A percentile compares a stretch with the other conserved stretches of the same genome.
Conservation (phyloP, 2,329 filamentous ascomycete species). For the Huntiella moniliformis region DNA sequence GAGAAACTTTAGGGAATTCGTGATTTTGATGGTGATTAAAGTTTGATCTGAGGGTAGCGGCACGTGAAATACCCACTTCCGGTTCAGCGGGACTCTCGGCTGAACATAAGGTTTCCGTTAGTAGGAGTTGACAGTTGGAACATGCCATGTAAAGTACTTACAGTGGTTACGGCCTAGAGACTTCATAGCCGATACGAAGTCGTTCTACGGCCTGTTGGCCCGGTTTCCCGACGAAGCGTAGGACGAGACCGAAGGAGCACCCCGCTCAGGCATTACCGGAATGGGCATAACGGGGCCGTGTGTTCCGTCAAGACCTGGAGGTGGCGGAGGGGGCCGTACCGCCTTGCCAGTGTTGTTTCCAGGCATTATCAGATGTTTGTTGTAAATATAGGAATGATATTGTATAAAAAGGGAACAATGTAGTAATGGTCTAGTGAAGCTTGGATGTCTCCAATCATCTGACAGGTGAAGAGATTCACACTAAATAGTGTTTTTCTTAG, state of each 20-base stretch:
- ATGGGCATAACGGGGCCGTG: neutral
- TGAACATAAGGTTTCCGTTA: neutral
- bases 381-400: too few relatives aligned
- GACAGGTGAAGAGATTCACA: too few relatives aligned
- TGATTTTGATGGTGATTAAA: neutral
- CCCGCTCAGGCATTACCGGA: neutral
- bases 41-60: neutral
- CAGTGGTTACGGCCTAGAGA: slow-evolving; percentile 10
- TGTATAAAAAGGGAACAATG: too few relatives aligned
- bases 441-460: too few relatives aligned
- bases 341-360: neutral
- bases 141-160: neutral
- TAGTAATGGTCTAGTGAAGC: too few relatives aligned
- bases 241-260: neutral
- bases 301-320: neutral
- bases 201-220: slow-evolving; percentile 9
- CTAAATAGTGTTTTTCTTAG: too few relatives aligned
- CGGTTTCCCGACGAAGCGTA: neutral
- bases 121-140: neutral
- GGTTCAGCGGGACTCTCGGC: neutral
- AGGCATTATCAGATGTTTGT: too few relatives aligned
- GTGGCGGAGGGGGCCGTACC: neutral
- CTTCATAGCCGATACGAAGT: slow-evolving; percentile 12
- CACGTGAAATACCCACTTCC: neutral
- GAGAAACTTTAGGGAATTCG: neutral